These are phyloP conservation scores for Tuber microsphaerosporum DNA, from an alignment of 495 filamentous ascomycete species.

Conservation along the genomic window DNA sequence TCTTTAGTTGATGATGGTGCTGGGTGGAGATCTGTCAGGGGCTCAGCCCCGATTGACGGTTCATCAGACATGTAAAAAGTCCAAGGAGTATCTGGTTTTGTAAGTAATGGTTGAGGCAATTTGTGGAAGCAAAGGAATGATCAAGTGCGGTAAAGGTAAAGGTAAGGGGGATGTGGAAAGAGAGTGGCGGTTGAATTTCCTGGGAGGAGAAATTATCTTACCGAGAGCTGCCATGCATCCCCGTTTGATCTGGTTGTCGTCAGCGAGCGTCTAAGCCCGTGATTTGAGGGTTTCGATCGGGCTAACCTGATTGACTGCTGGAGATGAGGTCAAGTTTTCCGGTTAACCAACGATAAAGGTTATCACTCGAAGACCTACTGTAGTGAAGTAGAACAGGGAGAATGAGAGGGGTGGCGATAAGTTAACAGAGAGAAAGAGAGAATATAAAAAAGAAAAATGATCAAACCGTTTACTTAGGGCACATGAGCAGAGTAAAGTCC, in stretches of 20 bases:
- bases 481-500: neutral
- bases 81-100: conserved; percentile 57
- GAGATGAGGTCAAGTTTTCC: conserved; percentile 19
- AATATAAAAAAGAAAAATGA: neutral
- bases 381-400: neutral
- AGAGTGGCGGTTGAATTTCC: neutral
- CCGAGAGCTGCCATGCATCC: conserved; percentile 59
- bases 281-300: neutral
- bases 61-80: conserved; percentile 48
- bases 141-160: neutral
- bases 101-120: neutral
- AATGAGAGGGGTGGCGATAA: neutral
- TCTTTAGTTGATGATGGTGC: conserved; percentile 35
- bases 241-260: conserved; percentile 16
- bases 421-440: neutral
- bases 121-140: neutral
- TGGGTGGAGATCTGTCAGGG: conserved; percentile 23
- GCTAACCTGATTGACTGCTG: neutral
- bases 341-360: neutral
- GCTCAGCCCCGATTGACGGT: conserved; percentile 10
- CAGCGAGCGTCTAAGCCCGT: conserved; percentile 1
- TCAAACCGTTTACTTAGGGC: neutral
- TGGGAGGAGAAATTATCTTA: conserved; percentile 40
- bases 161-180: neutral
- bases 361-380: neutral